A percentile compares a stretch with the other conserved stretches of the same genome.
Evolutionary conservation across 1,284 basidiomycete genomes (phyloP).

Genomic region (Cutaneotrichosporon cutaneum): DNA sequence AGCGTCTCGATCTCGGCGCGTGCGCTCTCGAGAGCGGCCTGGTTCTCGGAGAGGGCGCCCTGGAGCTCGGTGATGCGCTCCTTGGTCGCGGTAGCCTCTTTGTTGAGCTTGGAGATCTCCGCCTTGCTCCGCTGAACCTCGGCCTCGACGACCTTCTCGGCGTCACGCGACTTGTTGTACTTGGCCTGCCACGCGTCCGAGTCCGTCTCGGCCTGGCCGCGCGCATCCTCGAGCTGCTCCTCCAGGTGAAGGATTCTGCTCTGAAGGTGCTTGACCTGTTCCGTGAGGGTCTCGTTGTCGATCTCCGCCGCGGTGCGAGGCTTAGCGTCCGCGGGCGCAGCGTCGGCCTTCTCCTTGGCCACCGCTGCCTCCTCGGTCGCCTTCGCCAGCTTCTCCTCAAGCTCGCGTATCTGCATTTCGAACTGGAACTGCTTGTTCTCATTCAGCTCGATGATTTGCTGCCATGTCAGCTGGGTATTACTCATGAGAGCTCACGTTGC

Average conservation of each 20-base stretch:
- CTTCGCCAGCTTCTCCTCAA: conserved; percentile 58
- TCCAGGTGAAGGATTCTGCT: conserved; percentile 73
- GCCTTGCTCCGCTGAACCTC: conserved; percentile 65
- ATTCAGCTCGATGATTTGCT: conserved; percentile 90
- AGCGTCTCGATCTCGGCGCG: conserved; percentile 84
- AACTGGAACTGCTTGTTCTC: conserved; percentile 77
- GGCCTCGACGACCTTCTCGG: conserved; percentile 67
- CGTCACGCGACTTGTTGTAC: conserved; percentile 70
- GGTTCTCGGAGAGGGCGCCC: conserved; percentile 82
- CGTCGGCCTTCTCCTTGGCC: conserved; percentile 11
- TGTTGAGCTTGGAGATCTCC: conserved; percentile 63
- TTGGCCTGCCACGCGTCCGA: conserved; percentile 65
- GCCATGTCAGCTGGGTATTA: conserved; percentile 19
- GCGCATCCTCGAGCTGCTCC: conserved; percentile 79
- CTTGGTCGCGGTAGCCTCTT: conserved; percentile 64
- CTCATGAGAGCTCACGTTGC: conserved; percentile 36
- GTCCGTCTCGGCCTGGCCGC: conserved; percentile 69
- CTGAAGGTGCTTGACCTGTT: conserved; percentile 82
- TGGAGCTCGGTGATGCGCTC: conserved; percentile 75
- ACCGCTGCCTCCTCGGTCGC: conserved; percentile 16
- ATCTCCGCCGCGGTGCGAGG: conserved; percentile 70
- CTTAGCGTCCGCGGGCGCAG: conserved; percentile 16
- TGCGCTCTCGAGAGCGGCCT: conserved; percentile 85
- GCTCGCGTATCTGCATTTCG: conserved; percentile 64
- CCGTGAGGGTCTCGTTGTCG: conserved; percentile 85